Base-by-base conservation (phyloP, 2,329 filamentous ascomycete genomes). In the Pestalotiopsis sp. region DNA sequence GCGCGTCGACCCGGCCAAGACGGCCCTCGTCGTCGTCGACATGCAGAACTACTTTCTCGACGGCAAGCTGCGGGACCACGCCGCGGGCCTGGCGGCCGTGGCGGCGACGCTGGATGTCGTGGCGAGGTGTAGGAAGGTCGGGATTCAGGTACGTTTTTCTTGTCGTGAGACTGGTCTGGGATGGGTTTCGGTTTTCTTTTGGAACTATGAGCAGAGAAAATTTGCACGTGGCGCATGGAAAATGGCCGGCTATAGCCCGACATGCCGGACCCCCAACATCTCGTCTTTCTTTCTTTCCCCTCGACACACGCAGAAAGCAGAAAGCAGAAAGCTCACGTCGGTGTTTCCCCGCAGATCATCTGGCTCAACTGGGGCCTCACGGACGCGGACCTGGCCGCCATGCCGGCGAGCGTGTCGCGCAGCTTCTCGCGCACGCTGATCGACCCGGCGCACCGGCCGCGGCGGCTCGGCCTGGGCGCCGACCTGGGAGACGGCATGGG, bases 351-450 rank as follows among this genome's bases (percentile, higher is more conserved):
- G 6, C 31, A 36, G 73, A 72, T 87, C 23, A 76, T 88, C 23
- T 87, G 85, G 85, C 78, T 88, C 58, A 88, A 87, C 72, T 90
- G 87, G 88, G 87, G 87, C 2, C 78, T 90, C 49, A 86, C 81
- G 0, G 82, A 87, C n/a, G 72, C 77, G 20, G 87, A 89, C 71
- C 74, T 89, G 14, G 73, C 74, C 3, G 75, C 70, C 3, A 84
- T 90, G 80, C 87, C 87, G 6, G 84, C 87, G 7, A 80, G 80
- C 14, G 79, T 85, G 4, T 74, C 82, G 66, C 77, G 83, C 13
- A 81, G 83, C 14, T 90, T 90, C 75, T 82, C 84, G 57, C 79
- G 77, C 68, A 74, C 77, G 25, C 75, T 80, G 7, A 73, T 84
- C 58, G 68, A 52, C 27, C 70, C 61, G 69, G 70, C 41, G 69